These are phyloP conservation scores for Thelephora ganbajun DNA, from an alignment of 768 basidiomycete genomes.

Conservation along the genomic window DNA sequence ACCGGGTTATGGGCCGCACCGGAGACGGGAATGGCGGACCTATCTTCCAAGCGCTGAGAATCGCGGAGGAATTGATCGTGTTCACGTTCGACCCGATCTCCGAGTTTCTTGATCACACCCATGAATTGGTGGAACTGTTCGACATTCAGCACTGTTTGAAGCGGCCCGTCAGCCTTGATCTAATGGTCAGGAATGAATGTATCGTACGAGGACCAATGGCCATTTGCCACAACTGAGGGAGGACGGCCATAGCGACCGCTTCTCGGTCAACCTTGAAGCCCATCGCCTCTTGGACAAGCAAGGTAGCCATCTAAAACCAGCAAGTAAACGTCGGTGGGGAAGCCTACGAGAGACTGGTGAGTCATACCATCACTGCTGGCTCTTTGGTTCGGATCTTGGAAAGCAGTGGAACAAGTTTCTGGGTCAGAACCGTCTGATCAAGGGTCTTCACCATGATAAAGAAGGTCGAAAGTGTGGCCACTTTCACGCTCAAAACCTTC, in stretches of 20 bases:
- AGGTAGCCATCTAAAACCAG: conserved; percentile 58
- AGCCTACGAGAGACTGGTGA: not conserved
- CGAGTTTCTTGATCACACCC: conserved; percentile 60
- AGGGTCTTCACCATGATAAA: conserved; percentile 79
- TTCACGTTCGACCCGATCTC: conserved; percentile 84
- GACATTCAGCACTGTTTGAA: conserved; percentile 51
- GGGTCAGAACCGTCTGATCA: conserved; percentile 84
- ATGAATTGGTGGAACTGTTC: conserved; percentile 91
- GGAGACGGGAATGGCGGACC: conserved; percentile 34
- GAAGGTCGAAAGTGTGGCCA: conserved; percentile 74
- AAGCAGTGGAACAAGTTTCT: conserved; percentile 87
- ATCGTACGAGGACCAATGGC: conserved; percentile 83
- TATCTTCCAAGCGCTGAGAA: conserved; percentile 81
- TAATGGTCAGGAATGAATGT: not conserved
- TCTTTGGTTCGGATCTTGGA: conserved; percentile 95
- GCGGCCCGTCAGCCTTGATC: conserved; percentile 1
- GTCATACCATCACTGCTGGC: conserved; percentile 80
- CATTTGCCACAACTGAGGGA: conserved; percentile 79
- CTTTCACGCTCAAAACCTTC: conserved; percentile 79
- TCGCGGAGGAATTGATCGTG: conserved; percentile 89
- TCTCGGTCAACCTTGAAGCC: conserved; percentile 88
- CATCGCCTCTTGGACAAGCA: conserved; percentile 92
- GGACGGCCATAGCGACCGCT: conserved; percentile 47
- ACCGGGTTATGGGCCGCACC: conserved; percentile 22
- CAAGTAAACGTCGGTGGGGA: not conserved